Conservation (phyloP, 23 red algal genomes). For the Agarophyton chilense region DNA sequence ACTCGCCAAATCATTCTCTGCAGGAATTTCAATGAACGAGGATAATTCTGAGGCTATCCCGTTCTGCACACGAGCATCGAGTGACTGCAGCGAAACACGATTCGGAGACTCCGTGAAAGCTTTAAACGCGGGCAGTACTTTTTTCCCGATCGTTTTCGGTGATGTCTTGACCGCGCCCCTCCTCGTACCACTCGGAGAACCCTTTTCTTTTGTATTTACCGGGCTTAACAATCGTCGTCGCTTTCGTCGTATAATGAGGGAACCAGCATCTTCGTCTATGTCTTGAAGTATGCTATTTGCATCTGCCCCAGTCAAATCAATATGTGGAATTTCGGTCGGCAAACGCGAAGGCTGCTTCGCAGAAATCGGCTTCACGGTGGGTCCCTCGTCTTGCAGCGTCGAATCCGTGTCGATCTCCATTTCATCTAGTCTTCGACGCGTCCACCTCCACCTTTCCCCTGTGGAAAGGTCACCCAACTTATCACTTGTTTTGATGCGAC, state of each 20-base stretch:
- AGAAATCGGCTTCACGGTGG: not conserved
- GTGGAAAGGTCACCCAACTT: too few species aligned
- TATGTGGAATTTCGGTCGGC: not conserved
- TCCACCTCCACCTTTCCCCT: too few species aligned
- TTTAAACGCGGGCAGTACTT: not conserved
- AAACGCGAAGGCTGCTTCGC: not conserved
- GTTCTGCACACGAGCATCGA: not conserved
- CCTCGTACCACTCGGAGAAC: not conserved
- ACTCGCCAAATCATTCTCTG: not conserved
- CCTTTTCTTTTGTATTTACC: not conserved
- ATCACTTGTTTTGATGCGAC: not conserved
- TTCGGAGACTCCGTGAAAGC: not conserved
- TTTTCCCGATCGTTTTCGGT: not conserved
- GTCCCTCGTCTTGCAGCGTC: not conserved
- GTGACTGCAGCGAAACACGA: not conserved
- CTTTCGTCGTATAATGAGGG: not conserved
- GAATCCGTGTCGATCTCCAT: not conserved
- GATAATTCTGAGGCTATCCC: not conserved
- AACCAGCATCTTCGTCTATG: not conserved
- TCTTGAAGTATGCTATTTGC: not conserved
- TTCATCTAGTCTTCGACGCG: not conserved
- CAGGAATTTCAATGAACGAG: not conserved
- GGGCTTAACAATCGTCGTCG: not conserved
- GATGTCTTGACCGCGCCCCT: not conserved
- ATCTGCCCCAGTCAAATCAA: not conserved